Conservation (phyloP, 2,329 filamentous ascomycete genomes). For the Penicillium polonicum region DNA sequence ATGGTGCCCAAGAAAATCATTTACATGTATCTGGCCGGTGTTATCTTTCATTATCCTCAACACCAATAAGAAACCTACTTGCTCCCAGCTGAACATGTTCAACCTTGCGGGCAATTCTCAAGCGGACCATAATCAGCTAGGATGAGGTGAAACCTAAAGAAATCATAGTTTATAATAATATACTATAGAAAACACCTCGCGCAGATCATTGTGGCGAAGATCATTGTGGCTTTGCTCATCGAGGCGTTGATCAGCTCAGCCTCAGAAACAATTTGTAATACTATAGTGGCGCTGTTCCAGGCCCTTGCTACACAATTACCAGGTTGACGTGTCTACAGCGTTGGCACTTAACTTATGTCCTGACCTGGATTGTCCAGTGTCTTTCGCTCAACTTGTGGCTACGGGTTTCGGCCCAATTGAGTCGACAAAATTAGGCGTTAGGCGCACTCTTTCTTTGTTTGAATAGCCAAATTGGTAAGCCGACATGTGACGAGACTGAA, state of each 20-base stretch:
- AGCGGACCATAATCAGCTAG: neutral
- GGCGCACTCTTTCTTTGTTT: neutral
- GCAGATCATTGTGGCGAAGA: neutral
- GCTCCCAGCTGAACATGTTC: neutral
- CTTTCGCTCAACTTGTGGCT: neutral
- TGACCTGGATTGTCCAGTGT: neutral
- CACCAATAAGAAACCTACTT: neutral
- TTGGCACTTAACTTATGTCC: neutral
- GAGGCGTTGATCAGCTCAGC: neutral
- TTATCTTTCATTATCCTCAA: neutral
- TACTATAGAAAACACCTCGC: neutral
- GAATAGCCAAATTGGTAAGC: conserved; percentile 11
- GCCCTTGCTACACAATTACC: neutral
- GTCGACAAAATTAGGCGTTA: neutral
- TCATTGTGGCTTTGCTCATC: neutral
- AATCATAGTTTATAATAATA: neutral
- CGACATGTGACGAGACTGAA: conserved; percentile 5
- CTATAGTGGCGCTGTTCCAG: neutral
- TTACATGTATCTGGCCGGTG: neutral
- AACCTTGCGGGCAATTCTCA: too few species aligned
- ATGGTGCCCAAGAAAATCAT: conserved; percentile 3
- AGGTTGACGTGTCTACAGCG: neutral
- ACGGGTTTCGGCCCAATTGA: neutral
- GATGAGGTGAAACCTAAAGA: neutral
- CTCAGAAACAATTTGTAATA: neutral